Evolutionary conservation across 192 early-diverging fungal species (phyloP).

Genomic region (Coemansia sp.): DNA sequence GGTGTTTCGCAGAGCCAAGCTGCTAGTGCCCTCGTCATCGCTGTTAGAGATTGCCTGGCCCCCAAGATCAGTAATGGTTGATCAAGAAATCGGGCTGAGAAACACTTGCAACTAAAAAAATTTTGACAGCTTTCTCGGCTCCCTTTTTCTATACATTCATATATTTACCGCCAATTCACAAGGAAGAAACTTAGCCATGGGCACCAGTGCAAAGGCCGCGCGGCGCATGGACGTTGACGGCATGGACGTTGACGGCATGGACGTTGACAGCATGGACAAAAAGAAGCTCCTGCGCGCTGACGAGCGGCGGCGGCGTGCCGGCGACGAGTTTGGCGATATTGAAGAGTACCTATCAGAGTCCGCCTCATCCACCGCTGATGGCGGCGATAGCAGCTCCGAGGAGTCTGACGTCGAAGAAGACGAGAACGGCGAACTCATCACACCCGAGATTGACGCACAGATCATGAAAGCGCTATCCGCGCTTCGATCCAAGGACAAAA

Average conservation of each 20-base stretch:
- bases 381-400: conserved; percentile 29
- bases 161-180: not conserved
- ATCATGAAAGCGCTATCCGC: conserved; percentile 89
- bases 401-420: conserved; percentile 76
- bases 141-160: not conserved
- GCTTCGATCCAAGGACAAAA: conserved; percentile 71
- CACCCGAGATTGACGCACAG: conserved; percentile 87
- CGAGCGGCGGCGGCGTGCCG: conserved; percentile 38
- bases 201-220: not conserved
- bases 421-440: conserved; percentile 75
- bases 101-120: not conserved
- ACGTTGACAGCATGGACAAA: conserved; percentile 36
- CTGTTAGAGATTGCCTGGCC: not conserved
- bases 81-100: not conserved
- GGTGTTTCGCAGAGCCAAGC: not conserved
- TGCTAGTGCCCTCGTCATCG: not conserved
- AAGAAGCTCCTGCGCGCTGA: conserved; percentile 43
- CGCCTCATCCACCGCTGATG: conserved; percentile 15
- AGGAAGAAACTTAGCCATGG: not conserved
- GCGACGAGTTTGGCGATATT: conserved; percentile 41
- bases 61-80: not conserved
- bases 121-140: not conserved
- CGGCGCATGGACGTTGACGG: conserved; percentile 14
- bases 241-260: conserved; percentile 27
- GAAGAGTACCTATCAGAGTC: conserved; percentile 37